Base-by-base conservation (phyloP, 192 early-diverging fungal genomes). In the Dispira simplex region DNA sequence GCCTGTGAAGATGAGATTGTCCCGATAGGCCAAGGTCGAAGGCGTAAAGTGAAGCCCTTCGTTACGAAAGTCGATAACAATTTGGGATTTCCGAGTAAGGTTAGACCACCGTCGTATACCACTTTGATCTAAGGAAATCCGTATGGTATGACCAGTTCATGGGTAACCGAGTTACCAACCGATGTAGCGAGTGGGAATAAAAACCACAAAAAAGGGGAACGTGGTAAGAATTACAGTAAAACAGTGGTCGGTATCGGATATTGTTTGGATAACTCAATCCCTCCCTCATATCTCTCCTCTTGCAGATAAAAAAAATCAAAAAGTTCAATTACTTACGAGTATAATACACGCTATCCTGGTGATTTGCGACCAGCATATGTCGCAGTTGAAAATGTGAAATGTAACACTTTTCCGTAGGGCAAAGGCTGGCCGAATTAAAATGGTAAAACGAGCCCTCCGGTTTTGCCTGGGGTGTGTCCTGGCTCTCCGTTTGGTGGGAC, bases 351-450 rank as follows among this genome's bases (percentile, higher is more conserved):
- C 73, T 69, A 57, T 71, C 71, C 27, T 58, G 64, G 62, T 71
- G 74, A 8, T 73, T 72, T 4, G 76, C 71, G 63, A 70, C 71
- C 11, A 78, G 49, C 64, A 78, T 55, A 53, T 78, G 69, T 58
- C 76, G 76, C 20, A 75, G 63, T 67, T 75, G 73, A 28, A 75
- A 71, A 63, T 78, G 71, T 46, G 51, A 64, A 62, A 75, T 62
- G 53, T 75, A 68, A 55, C 73, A 65, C 20, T 26, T n/a, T 26
- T 56, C 54, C 23, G 54, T 56, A 27, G 54, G 20, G 13, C 25
- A 13, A 20, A 56, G 27, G 10, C 20, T 56, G 16, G 54, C 54
- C 23, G 20, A 56, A 20, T 26, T 13, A 26, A 56, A 56, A n/a
- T 27, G 54, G 54, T 56, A 56, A 56, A 25, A 56, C 18, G 16